Percentiles rank a stretch among this genome's conserved stretches.
phyloP scores from a whole-genome alignment of 1,284 basidiomycete genomes.

The Leccinum subrobustum region DNA sequence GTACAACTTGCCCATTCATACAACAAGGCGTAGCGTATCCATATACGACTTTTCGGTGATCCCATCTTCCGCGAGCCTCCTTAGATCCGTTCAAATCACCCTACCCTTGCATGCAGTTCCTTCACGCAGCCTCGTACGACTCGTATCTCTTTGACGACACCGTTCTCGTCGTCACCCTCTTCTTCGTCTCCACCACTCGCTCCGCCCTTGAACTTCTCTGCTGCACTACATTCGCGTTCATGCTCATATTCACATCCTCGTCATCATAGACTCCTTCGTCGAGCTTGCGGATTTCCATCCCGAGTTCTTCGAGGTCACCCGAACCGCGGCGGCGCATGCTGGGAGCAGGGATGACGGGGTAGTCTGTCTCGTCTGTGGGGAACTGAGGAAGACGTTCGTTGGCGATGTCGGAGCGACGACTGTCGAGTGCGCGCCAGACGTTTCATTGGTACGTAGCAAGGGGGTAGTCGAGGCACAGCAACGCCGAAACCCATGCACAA shows the following conservation, averaged over 20 bases:
- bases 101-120: too few relatives aligned
- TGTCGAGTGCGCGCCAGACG: slow-evolving; percentile 27
- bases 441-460: too few relatives aligned
- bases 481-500: not conserved
- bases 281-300: slow-evolving; percentile 83
- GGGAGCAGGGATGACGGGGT: slow-evolving; percentile 55
- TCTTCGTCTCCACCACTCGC: slow-evolving; percentile 50
- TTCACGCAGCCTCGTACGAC: slow-evolving; percentile 59
- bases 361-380: slow-evolving; percentile 34
- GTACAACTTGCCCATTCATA: not conserved
- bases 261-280: slow-evolving; percentile 53
- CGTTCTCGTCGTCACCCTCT: slow-evolving; percentile 45
- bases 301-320: slow-evolving; percentile 57
- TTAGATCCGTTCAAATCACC: slow-evolving; percentile 2
- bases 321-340: slow-evolving; percentile 61
- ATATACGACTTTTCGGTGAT: not conserved
- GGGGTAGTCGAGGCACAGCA: not conserved
- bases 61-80: not conserved
- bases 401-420: slow-evolving; percentile 86
- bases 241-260: not conserved
- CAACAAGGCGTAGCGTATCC: not conserved
- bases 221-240: slow-evolving; percentile 14
- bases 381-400: slow-evolving; percentile 84
- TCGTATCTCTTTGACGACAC: slow-evolving; percentile 62
- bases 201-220: slow-evolving; percentile 50